These are phyloP conservation scores for Omphalotus guepiniiformis DNA, from an alignment of 768 basidiomycete genomes.

Conservation along the genomic window DNA sequence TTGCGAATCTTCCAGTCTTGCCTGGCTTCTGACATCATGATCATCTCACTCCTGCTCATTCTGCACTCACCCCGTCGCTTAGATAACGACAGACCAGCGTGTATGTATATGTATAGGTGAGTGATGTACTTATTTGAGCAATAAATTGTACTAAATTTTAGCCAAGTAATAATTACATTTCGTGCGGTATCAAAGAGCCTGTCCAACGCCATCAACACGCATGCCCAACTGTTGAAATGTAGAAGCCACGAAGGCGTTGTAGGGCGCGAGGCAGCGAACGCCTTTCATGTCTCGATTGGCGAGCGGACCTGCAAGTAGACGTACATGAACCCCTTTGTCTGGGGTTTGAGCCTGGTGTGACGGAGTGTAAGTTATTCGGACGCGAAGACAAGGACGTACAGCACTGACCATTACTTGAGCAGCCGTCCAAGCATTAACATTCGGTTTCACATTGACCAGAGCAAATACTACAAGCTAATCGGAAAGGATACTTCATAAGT, in stretches of 20 bases:
- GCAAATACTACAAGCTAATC: background rate
- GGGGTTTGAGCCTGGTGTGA: background rate
- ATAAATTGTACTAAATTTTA: too few relatives aligned
- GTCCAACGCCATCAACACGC: background rate
- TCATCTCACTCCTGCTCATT: too few relatives aligned
- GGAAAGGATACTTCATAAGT: background rate
- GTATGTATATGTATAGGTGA: too few relatives aligned
- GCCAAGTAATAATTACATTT: too few relatives aligned
- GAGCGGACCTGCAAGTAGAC: too few relatives aligned
- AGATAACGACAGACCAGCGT: too few relatives aligned
- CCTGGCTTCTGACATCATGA: too few relatives aligned
- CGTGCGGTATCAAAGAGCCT: too few relatives aligned
- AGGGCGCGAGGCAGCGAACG: background rate
- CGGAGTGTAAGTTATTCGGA: background rate
- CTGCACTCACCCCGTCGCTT: too few relatives aligned
- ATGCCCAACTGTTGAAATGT: background rate
- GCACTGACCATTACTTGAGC: background rate
- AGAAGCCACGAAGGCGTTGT: background rate
- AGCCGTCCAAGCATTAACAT: background rate
- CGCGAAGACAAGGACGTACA: background rate
- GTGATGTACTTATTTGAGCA: too few relatives aligned
- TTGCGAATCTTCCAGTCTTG: too few relatives aligned
- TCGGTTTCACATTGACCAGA: background rate
- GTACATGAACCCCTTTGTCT: background rate
- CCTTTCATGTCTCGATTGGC: background rate